Evolutionary conservation across 805 yeast species (phyloP), one percentile per base, ranked within the genome.

Genomic region (Saturnispora halmiae): DNA sequence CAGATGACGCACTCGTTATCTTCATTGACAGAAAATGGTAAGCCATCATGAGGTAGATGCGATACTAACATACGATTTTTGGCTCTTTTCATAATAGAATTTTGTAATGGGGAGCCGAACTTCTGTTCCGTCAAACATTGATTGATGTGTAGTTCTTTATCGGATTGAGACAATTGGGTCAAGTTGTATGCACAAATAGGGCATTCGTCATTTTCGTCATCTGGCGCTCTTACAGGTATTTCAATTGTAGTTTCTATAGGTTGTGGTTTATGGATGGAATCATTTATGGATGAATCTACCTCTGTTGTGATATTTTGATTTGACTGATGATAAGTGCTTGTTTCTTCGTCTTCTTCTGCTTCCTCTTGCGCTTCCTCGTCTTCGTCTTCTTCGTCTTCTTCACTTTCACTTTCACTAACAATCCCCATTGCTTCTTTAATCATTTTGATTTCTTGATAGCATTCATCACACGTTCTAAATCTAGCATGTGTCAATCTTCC

Each of bases 1-100:
- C 99, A 92, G 19, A 92, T 90, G 13, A 86, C 90, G 58, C 99
- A 92, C 58, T 92, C 97, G 36, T 75, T 75, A 26, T 69, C 77
- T 14, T 65, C 67, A 21, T 63, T 54, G 13, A 55, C 44, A 2
- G 19, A 26, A 5, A 52, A 30, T 26, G 45, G 35, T 9, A 52
- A 62, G 31, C 60, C 54, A 20, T 71, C 69, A 36, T 49, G 44
- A 0, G 77, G 76, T 36, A 73, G 65, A 38, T 66, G 73, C 57
- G 83, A 86, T 1, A 87, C 92, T 37, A 92, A 65, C 96, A 92
- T 88, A 45, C 95, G 70, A 56, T 88, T 88, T 24, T 72, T 65
- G 4, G 69, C 63, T 32, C 86, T 59, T 38, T 69, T 69, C 29
- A 40, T 21, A 11, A 31, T 19, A 4, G 20, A 24, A 11, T 21